These are phyloP conservation scores for Aristolochia fimbriata DNA, from an alignment of 164 flowering plant genomes.

Conservation along the genomic window DNA sequence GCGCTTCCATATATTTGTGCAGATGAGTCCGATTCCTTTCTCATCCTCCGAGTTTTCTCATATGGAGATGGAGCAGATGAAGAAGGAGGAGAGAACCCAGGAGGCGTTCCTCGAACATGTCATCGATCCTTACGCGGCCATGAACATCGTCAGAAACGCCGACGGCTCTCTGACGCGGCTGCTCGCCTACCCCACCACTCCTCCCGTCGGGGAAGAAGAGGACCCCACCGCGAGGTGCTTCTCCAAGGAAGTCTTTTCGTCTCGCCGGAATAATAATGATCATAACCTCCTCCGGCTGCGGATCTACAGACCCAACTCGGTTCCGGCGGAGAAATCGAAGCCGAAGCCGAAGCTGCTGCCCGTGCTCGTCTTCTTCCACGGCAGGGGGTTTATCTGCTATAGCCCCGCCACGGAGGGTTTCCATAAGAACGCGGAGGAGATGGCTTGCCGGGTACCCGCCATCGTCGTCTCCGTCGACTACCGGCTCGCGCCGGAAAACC, in stretches of 20 bases:
- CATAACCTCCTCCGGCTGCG: slow-evolving; percentile 4
- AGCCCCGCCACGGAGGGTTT: background rate
- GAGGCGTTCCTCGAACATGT: no score
- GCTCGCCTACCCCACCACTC: slow-evolving; percentile 6
- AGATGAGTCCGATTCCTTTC: no score
- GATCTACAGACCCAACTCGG: slow-evolving; percentile 8
- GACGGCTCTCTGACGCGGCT: slow-evolving; percentile 6
- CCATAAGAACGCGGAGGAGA: background rate
- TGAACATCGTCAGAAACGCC: slow-evolving; percentile 13
- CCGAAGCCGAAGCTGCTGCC: background rate
- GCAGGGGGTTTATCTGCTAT: background rate
- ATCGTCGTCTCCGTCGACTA: background rate
- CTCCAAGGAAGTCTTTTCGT: slow-evolving; percentile 18
- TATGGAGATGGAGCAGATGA: no score
- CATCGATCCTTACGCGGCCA: slow-evolving; percentile 1
- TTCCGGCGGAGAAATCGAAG: background rate
- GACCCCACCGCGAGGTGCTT: slow-evolving; percentile 10
- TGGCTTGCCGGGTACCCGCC: background rate
- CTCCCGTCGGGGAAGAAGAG: background rate
- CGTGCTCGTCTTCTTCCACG: background rate
- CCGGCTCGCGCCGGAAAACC: background rate
- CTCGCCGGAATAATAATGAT: background rate
- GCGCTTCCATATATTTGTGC: no score
- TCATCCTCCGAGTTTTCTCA: no score
- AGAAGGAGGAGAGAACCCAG: no score